Evolutionary conservation across 495 filamentous ascomycete genomes (phyloP), one percentile per base, ranked within the genome.

Genomic region (Aspergillus cristatus): DNA sequence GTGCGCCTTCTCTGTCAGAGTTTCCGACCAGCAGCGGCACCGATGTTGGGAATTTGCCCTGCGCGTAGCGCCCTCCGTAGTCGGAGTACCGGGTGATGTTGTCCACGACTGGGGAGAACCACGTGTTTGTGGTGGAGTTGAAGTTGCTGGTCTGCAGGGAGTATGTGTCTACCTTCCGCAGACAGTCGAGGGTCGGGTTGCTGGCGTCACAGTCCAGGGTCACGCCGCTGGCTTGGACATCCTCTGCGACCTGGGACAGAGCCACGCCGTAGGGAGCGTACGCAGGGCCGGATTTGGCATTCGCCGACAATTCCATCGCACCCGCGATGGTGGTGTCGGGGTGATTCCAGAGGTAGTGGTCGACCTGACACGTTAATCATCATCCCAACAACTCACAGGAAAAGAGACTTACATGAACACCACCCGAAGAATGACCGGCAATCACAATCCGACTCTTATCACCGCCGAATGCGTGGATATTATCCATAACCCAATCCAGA

Each of bases 311-410:
- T 37, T 54, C 51, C 8, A 54, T 46, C 15, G 51, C 51, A 32
- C 51, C 47, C 15, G 51, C 51, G 18, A 54, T 28, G 47, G 50
- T 51, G 40, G 51, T 54, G 4, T 44, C 25, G 2, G 51, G 51
- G 28, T 54, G 51, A 15, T 41, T 54, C 51, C 51, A 54, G 42
- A 54, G 45, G 22, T 54, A 54, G 48, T 54, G 40, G 31, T 54
- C 51, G 30, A 54, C 51, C 20, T 24, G 20, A 8, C 8, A 4
- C 8, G 20, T 24, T 24, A 24, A 8, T 8, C n/a, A n/a, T 4
- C 20, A 24, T 8, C 8, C 8, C 4, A 24, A 8, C 8, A 24
- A 4, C 4, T 8, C 8, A 4, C 20, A 24, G 20, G 4, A 24
- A 8, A 24, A 24, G 20, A 24, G 20, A 24, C 20, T 4, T 24